Base-by-base conservation (phyloP, 495 filamentous ascomycete species). In the Podospora didyma region DNA sequence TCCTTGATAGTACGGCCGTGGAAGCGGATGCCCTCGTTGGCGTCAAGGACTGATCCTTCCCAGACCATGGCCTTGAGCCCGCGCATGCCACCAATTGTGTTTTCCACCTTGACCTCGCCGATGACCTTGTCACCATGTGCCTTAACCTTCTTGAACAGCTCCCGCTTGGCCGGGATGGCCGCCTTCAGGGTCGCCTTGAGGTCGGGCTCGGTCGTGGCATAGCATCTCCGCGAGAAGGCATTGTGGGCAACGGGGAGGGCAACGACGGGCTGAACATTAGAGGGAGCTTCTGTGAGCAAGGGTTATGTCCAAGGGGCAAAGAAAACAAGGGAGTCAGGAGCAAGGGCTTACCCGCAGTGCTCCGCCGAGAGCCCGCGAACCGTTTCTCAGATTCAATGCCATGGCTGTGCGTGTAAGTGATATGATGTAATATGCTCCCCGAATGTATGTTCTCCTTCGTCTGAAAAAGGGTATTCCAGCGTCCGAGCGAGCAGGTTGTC, bases 1-100 rank as follows among this genome's bases (percentile, higher is more conserved):
- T 98, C 94, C 77, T 94, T 95, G 80, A 98, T 98, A 48, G 91
- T 97, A 63, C 87, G 86, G 65, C 95, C 95, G 70, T 97, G 94
- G 82, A 98, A 98, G 49, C 94, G 89, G 68, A 98, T 98, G 34
- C 94, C 94, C 76, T 98, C 94, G 67, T 97, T 85, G 52, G 94
- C 85, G 70, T 97, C 95, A 28, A 98, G 88, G 7, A 98, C 94
- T 12, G 92, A 96, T 23, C 95, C 94, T 75, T 98, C 94, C 94
- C 94, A 98, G 50, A 98, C 80, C 91, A 98, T 97, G 61, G 90
- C 87, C 75, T 96, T 97, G 22, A 98, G 81, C 7, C 93, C 93
- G 73, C 92, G 89, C 94, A 97, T 97, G 66, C 94, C 94, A 60
- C 95, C 95, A 59, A 97, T 84, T 12, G 88, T 89, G 67, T 92